These are phyloP conservation scores for Pseudogymnoascus sp. DNA, from an alignment of 2,329 filamentous ascomycete genomes.

Conservation along the genomic window DNA sequence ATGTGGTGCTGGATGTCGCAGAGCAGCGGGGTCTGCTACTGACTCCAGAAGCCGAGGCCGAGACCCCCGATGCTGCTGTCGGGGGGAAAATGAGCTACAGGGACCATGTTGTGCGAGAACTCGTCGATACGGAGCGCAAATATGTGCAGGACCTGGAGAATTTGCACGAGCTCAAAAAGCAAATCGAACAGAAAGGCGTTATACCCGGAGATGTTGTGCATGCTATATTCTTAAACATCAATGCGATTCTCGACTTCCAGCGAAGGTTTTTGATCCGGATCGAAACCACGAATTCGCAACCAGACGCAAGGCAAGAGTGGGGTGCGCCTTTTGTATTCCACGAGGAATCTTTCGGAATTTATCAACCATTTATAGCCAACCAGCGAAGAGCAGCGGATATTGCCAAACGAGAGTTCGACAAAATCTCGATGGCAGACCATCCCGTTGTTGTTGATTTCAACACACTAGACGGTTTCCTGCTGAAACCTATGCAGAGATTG, in stretches of 20 bases:
- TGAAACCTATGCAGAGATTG: conserved; percentile 93
- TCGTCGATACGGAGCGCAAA: conserved; percentile 92
- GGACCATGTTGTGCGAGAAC: conserved; percentile 82
- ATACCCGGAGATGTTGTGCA: conserved; percentile 86
- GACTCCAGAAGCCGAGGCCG: conserved; percentile 46
- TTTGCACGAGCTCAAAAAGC: conserved; percentile 82
- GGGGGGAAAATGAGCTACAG: conserved; percentile 60
- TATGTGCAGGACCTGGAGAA: conserved; percentile 97
- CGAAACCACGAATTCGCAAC: conserved; percentile 85
- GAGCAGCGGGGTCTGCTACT: conserved; percentile 67
- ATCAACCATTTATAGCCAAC: conserved; percentile 95
- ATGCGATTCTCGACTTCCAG: conserved; percentile 90
- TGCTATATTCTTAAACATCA: conserved; percentile 93
- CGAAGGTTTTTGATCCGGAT: conserved; percentile 90
- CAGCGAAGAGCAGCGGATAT: conserved; percentile 81
- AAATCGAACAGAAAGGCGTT: conserved; percentile 76
- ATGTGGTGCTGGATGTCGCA: conserved; percentile 80
- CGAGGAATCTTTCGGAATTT: conserved; percentile 82
- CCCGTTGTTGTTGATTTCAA: conserved; percentile 80
- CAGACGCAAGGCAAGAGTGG: conserved; percentile 75
- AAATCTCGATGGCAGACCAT: conserved; percentile 66
- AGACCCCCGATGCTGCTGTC: conserved; percentile 39
- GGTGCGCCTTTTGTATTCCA: conserved; percentile 82
- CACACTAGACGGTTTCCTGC: conserved; percentile 79
- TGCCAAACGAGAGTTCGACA: conserved; percentile 80